Base-by-base conservation (phyloP, 2,329 filamentous ascomycete genomes). In the Diplodia seriata region DNA sequence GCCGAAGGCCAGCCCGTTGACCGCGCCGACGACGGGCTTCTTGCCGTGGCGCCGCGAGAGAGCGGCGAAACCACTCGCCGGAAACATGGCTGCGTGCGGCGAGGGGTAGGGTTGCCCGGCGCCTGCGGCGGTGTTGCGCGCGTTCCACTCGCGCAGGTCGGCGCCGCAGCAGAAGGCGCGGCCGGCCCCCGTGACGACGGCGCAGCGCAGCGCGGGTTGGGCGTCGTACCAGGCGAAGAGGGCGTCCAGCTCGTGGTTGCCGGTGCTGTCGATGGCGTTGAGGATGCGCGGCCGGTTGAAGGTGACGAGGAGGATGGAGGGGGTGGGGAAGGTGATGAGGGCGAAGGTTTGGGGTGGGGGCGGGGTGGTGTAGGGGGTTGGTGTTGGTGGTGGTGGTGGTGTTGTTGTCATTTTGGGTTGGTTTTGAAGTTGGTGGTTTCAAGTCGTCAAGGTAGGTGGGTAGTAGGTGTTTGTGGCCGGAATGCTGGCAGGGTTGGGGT, bases 11-110 rank as follows among this genome's bases (percentile, higher is more conserved):
- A 84, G 81, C 0, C 86, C 86, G 75, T 88, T 88, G 3, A 87
- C 85, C 1, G 86, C 86, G 9, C 85, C 85, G 73, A 88, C 85
- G 49, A 88, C 81, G 0, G 86, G 86, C 76, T 88, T 88, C 79
- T 86, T 88, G 0, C 88, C 87, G 15, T 76, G 76, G 9, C 87
- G 79, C 53, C 84, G 79, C 49, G 83, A 85, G 18, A 90, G 73
- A 0, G 86, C 87, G 36, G 79, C 83, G 73, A 88, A 87, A 0
- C 87, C 87, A 2, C 23, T 12, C 1, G 56, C 12, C 12, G 50
- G 49, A 18, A 64, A 38, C 23, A 43, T 31, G 2, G 33, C 33
- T 12, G 14, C 20, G 40, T 43, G 7, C 0, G 40, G 40, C 1
- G 40, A 43, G 7, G 33, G 31, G 20, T 12, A 5, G 53, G 12